Conservation (phyloP, 805 yeast genomes). For the Candida nemodendra region DNA sequence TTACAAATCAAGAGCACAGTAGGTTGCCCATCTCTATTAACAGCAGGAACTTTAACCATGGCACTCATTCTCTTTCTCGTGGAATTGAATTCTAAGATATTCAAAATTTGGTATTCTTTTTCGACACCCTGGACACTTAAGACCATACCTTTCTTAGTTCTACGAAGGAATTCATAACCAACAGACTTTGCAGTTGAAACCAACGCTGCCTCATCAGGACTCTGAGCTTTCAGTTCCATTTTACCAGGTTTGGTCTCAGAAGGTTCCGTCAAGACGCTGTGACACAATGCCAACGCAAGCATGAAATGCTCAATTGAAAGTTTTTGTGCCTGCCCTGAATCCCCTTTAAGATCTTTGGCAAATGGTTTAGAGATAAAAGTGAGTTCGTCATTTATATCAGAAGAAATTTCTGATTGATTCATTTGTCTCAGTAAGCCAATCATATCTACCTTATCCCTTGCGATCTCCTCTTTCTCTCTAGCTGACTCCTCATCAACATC, state of each 20-base stretch:
- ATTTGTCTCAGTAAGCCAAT: constrained; percentile 41
- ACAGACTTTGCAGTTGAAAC: constrained; percentile 79
- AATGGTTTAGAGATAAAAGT: constrained; percentile 70
- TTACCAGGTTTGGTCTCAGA: constrained; percentile 59
- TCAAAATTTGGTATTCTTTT: constrained; percentile 69
- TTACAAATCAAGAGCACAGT: constrained; percentile 70
- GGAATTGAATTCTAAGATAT: constrained; percentile 75
- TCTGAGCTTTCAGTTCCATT: constrained; percentile 66
- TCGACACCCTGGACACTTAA: constrained; percentile 67
- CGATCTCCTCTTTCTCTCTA: constrained; percentile 52
- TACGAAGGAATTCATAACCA: constrained; percentile 65
- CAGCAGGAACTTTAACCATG: constrained; percentile 63
- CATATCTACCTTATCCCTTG: constrained; percentile 60
- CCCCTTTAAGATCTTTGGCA: constrained; percentile 59
- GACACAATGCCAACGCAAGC: constrained; percentile 75
- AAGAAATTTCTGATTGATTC: constrained; percentile 30
- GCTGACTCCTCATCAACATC: constrained; percentile 64
- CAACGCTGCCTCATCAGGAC: constrained; percentile 86
- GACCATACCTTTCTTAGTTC: constrained; percentile 66
- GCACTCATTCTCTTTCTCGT: constrained; percentile 89
- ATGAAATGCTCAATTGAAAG: constrained; percentile 68
- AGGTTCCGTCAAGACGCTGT: constrained; percentile 70
- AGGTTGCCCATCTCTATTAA: constrained; percentile 44
- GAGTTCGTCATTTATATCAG: constrained; percentile 51
- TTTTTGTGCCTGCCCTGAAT: constrained; percentile 50